phyloP scores from a whole-genome alignment of 2,329 filamentous ascomycete genomes.

The Fusarium camptoceras region DNA sequence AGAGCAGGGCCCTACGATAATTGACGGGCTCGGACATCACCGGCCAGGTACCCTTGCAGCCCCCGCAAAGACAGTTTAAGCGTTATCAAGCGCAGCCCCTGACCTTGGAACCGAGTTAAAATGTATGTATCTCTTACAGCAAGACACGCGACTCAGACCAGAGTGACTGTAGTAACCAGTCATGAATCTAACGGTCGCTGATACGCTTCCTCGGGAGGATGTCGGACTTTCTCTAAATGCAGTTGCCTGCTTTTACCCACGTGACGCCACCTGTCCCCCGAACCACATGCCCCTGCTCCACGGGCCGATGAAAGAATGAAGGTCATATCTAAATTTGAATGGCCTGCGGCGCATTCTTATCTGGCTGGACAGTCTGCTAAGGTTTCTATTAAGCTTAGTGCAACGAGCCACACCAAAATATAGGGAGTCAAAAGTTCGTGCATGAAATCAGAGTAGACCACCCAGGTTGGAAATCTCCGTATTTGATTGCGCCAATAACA shows the following conservation, averaged over 20 bases:
- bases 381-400: conserved; percentile 22
- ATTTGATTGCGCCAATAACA: neutral
- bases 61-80: conserved; percentile 27
- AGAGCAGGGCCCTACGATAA: conserved; percentile 6
- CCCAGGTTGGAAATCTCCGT: neutral
- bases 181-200: neutral
- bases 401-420: conserved; percentile 7
- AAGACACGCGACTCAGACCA: conserved; percentile 2
- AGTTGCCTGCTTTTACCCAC: neutral
- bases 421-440: neutral
- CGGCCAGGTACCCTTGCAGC: conserved; percentile 34
- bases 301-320: conserved; percentile 18
- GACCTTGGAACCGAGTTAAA: conserved; percentile 11
- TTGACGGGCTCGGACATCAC: conserved; percentile 41
- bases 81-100: conserved; percentile 29
- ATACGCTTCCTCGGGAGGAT: conserved; percentile 3
- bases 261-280: neutral
- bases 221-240: neutral
- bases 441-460: neutral
- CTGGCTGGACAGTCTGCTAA: conserved; percentile 5
- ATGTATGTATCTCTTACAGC: neutral
- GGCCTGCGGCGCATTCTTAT: conserved; percentile 16
- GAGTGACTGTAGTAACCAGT: neutral
- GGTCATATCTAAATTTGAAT: neutral
- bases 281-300: neutral